Base-by-base conservation (phyloP, 2,329 filamentous ascomycete genomes). In the Seiridium unicorne region DNA sequence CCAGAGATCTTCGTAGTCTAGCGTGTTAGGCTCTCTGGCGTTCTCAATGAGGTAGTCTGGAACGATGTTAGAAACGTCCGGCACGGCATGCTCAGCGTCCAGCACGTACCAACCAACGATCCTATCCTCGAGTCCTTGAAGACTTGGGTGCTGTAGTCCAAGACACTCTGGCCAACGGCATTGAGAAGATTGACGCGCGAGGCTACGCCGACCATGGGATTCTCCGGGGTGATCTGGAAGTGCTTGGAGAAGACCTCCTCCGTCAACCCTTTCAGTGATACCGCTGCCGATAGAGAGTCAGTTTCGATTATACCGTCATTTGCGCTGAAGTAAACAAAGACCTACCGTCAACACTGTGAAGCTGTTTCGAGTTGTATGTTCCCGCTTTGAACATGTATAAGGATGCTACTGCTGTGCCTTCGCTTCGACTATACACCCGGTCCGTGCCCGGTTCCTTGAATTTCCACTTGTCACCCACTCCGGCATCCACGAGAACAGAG, bases 391-490 rank as follows among this genome's bases (percentile, higher is more conserved):
- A 91, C 88, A 91, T 91, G 66, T 91, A 87, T 51, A 75, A 64
- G 55, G 71, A 73, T 4, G 72, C 73, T 55, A 75, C 88, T 7
- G 93, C 93, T 59, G 97, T 82, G 7, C 93, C 93, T 74, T 97
- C 95, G 62, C 93, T 97, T 55, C 95, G 87, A 57, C 87, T 83
- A 76, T 94, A 98, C 46, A 90, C 75, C 63, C 88, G 89, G 60
- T 91, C 92, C 64, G 93, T 96, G 71, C 96, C 93, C 0, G 77
- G 73, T 65, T 84, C 81, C 1, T 66, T 70, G 58, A 75, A 84
- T 0, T 64, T 69, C 82, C 81, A 84, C 9, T 70, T 62, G 65
- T 84, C 79, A 1, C 81, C 82, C 0, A 82, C 81, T 0, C 81
- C 81, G 0, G 81, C 84, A 64, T 87, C 84, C 0, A 86, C 73